Percentiles rank a stretch among this genome's conserved stretches.
Conservation (phyloP, 345 rosid species). For the Populus euphratica region DNA sequence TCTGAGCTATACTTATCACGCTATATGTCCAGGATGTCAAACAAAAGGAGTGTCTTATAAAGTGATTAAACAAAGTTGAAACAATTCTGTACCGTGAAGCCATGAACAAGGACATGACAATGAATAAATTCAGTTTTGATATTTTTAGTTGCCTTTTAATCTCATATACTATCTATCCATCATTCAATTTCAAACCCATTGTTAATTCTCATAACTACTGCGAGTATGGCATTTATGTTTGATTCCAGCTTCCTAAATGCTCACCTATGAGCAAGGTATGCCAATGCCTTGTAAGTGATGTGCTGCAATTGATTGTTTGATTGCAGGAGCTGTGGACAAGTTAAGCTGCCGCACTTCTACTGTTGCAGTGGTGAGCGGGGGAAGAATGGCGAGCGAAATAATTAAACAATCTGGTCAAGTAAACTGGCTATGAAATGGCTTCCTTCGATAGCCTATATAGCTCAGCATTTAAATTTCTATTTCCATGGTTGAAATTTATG, state of each 20-base stretch:
- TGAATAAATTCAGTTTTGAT: background rate
- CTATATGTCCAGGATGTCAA: too few species aligned
- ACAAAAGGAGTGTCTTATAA: too few species aligned
- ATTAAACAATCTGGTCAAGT: background rate
- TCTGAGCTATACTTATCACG: too few species aligned
- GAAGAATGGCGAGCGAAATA: conserved; percentile 15
- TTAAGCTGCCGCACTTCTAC: conserved; percentile 86
- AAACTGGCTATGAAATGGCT: background rate
- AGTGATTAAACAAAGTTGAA: too few species aligned
- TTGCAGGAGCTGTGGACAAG: conserved; percentile 80
- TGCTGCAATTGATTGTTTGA: background rate
- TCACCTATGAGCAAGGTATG: background rate
- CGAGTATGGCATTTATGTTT: background rate
- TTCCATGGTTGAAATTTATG: background rate
- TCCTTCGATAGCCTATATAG: background rate
- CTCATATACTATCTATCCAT: background rate
- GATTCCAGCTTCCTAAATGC: background rate
- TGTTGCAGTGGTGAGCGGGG: conserved; percentile 89
- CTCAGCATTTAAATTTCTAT: conserved; percentile 1
- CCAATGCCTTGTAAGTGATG: background rate
- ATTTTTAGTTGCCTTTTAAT: background rate
- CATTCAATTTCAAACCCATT: background rate
- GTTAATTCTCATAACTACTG: background rate
- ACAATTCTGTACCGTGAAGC: too few species aligned
- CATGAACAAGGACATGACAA: background rate